Evolutionary conservation across 495 filamentous ascomycete genomes (phyloP), one percentile per base, ranked within the genome.

Genomic region (Xylaria intraflava): DNA sequence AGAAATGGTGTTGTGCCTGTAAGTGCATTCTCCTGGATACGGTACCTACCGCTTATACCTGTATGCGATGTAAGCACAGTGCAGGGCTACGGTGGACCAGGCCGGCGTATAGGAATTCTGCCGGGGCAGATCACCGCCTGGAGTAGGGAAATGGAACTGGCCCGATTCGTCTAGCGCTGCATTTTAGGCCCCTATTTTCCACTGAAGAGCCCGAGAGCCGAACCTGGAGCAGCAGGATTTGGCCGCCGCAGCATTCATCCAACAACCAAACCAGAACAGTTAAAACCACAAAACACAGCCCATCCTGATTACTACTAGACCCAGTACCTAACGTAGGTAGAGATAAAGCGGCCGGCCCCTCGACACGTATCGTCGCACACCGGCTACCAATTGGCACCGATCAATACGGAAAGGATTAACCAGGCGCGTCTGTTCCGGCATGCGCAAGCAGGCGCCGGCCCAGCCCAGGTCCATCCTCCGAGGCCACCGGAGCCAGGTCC

Each of bases 391-490:
- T 11, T 38, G 31, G 7, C n/a, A 38, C 17, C 35, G 17, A 38
- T 38, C 35, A 38, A 38, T 17, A 16, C 14, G 8, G 17, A 17
- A 16, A 38, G 35, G 16, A 14, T 41, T 41, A 41, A 10, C 17
- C 40, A 19, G 40, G 22, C 40, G 10, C 22, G 14, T 45, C 40
- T 35, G 20, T 9, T 6, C 22, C 31, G 58, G 26, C 23, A 66
- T 66, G 64, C 49, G 61, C 51, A 56, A 66, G 20, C 54, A 56
- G 30, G 55, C 47, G 20, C 82, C 83, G 27, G 79, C 85, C 26
- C 86, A 88, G 58, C 91, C 91, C 44, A 77, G 80, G 46, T 92
- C 93, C 64, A 83, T 97, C 44, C 80, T 98, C 29, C 86, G 93
- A 59, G 93, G 93, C 48, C 93, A 98, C 70, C 76, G 79, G 26